These are phyloP conservation scores for Serendipita indica DNA, from an alignment of 768 basidiomycete species.

Conservation along the genomic window DNA sequence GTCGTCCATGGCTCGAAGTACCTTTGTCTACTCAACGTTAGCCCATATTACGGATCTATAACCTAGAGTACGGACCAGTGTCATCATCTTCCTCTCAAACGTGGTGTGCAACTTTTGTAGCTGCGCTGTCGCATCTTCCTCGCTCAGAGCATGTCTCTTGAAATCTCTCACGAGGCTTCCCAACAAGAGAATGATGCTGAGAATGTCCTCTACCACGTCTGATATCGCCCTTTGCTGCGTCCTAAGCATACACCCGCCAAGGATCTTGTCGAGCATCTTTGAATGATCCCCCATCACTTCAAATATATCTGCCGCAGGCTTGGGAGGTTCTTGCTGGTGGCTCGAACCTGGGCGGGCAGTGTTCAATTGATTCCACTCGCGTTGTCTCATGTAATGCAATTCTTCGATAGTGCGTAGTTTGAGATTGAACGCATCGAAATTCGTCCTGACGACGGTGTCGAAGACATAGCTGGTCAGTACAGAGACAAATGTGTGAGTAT, in stretches of 20 bases:
- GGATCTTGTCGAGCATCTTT: constrained; percentile 51
- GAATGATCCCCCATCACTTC: constrained; percentile 55
- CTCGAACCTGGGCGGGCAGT: not conserved
- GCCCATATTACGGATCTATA: constrained; percentile 8
- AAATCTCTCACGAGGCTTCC: constrained; percentile 50
- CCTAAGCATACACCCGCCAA: constrained; percentile 58
- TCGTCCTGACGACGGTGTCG: constrained; percentile 66
- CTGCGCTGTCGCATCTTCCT: constrained; percentile 45
- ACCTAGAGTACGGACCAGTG: constrained; percentile 34
- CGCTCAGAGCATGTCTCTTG: constrained; percentile 37
- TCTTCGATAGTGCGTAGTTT: constrained; percentile 7
- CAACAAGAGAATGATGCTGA: constrained; percentile 55
- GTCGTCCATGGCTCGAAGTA: constrained; percentile 41
- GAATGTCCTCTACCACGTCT: constrained; percentile 44
- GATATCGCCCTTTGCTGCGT: constrained; percentile 51
- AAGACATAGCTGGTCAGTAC: constrained; percentile 58
- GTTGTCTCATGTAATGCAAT: constrained; percentile 15
- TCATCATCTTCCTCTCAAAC: constrained; percentile 41
- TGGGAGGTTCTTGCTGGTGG: constrained; percentile 22
- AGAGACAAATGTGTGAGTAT: constrained; percentile 53
- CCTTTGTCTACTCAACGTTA: constrained; percentile 31
- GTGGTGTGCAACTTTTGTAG: constrained; percentile 39
- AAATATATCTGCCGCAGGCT: constrained; percentile 50
- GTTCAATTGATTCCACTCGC: not conserved
- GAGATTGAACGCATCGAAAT: constrained; percentile 49